Percentiles rank a stretch among this genome's conserved stretches.
These are phyloP conservation scores for Phyllosticta citribraziliensis DNA, from an alignment of 2,329 filamentous ascomycete genomes.

Conservation along the genomic window DNA sequence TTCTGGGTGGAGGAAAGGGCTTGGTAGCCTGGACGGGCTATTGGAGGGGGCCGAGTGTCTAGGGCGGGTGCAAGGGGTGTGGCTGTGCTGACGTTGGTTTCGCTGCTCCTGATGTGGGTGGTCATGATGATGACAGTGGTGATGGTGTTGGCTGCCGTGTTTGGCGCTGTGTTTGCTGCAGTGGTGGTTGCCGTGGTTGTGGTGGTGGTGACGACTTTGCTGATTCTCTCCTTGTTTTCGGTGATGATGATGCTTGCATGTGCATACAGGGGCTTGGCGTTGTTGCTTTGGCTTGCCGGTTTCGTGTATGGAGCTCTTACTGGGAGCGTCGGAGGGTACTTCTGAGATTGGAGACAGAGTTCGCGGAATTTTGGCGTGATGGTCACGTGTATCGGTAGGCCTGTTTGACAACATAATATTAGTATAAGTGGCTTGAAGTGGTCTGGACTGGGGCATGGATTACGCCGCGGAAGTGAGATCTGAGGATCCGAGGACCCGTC, in stretches of 20 bases:
- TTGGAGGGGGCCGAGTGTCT: background rate
- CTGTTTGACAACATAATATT: slow-evolving; percentile 6
- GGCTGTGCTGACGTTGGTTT: background rate
- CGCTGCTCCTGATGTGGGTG: too few species aligned
- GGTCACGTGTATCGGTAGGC: background rate
- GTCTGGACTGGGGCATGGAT: slow-evolving; percentile 8
- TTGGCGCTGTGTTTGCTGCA: background rate
- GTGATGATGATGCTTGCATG: background rate
- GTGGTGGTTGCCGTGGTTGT: background rate
- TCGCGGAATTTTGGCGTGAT: background rate
- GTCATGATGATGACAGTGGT: background rate
- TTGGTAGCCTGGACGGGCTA: background rate
- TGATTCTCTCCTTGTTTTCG: background rate
- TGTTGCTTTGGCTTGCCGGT: background rate
- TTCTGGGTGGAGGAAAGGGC: background rate
- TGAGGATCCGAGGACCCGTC: slow-evolving; percentile 8
- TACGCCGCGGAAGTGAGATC: slow-evolving; percentile 9
- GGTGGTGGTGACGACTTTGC: background rate
- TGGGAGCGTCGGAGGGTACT: background rate
- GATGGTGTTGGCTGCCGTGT: background rate
- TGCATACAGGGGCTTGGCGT: background rate
- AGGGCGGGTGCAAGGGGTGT: background rate
- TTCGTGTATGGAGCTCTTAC: background rate
- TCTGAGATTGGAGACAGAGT: slow-evolving; percentile 2
- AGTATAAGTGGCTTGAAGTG: slow-evolving; percentile 7